Evolutionary conservation across 371 early-diverging fungal species (phyloP).

Genomic region (Vittaforma corneae): DNA sequence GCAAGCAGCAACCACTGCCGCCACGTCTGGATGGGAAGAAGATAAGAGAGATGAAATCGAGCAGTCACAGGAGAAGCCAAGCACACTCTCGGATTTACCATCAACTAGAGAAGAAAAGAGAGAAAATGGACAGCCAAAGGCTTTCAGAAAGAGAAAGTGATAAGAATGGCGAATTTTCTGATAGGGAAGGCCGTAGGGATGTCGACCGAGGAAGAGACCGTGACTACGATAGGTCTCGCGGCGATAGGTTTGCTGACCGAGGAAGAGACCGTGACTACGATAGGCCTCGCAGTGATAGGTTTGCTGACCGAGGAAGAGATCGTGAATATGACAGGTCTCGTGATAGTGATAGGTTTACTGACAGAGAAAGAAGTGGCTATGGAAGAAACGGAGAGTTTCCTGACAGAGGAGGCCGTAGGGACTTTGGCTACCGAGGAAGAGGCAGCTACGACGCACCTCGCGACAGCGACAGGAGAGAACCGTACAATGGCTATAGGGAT

Average conservation of each 20-base stretch:
- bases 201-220: not conserved
- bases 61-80: no score
- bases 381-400: not conserved
- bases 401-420: not conserved
- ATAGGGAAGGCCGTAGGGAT: not conserved
- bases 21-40: no score
- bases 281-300: conserved; percentile 5
- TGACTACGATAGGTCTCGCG: not conserved
- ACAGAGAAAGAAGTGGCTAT: no score
- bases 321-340: not conserved
- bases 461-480: conserved; percentile 1
- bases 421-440: not conserved
- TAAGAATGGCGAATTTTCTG: not conserved
- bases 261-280: conserved; percentile 11
- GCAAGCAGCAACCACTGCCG: no score
- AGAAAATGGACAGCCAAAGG: no score
- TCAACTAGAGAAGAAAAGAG: no score
- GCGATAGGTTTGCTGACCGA: not conserved
- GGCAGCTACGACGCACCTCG: not conserved
- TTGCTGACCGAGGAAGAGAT: not conserved
- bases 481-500: conserved; percentile 1
- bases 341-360: not conserved
- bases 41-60: no score
- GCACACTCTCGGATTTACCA: no score
- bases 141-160: no score